These are phyloP conservation scores for Termitomyces sp. DNA, from an alignment of 768 basidiomycete genomes.

Conservation along the genomic window DNA sequence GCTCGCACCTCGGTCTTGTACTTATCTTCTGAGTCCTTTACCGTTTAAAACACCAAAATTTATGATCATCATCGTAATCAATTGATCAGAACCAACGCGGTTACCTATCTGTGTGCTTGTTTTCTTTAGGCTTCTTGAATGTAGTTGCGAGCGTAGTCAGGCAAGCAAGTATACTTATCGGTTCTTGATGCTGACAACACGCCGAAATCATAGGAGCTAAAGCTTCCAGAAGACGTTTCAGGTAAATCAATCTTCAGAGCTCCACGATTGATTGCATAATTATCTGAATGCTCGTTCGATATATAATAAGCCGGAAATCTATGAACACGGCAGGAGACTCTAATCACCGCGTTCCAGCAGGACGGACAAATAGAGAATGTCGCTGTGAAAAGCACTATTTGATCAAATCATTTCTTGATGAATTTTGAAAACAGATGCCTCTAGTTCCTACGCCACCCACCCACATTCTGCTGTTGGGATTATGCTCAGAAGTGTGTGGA, in stretches of 20 bases:
- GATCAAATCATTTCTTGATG: background rate
- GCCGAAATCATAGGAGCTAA: background rate
- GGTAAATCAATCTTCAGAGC: background rate
- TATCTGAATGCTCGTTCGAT: too few species aligned
- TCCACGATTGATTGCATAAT: background rate
- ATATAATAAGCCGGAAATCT: too few species aligned
- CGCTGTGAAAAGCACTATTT: background rate
- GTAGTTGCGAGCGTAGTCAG: background rate
- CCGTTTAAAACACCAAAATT: background rate
- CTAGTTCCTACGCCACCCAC: background rate
- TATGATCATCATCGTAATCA: background rate
- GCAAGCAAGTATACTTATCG: too few species aligned
- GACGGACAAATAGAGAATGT: background rate
- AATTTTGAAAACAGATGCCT: too few species aligned
- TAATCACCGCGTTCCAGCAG: background rate
- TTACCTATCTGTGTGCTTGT: background rate
- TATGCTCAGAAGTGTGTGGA: too few species aligned
- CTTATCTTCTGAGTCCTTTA: background rate
- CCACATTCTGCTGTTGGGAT: background rate
- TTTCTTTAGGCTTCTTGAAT: background rate
- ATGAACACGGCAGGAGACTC: background rate
- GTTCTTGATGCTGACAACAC: background rate
- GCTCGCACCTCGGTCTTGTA: conserved; percentile 2
- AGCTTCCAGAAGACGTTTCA: background rate
- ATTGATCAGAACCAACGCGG: background rate